Evolutionary conservation across 495 filamentous ascomycete species (phyloP).

Genomic region (Halenospora varia): DNA sequence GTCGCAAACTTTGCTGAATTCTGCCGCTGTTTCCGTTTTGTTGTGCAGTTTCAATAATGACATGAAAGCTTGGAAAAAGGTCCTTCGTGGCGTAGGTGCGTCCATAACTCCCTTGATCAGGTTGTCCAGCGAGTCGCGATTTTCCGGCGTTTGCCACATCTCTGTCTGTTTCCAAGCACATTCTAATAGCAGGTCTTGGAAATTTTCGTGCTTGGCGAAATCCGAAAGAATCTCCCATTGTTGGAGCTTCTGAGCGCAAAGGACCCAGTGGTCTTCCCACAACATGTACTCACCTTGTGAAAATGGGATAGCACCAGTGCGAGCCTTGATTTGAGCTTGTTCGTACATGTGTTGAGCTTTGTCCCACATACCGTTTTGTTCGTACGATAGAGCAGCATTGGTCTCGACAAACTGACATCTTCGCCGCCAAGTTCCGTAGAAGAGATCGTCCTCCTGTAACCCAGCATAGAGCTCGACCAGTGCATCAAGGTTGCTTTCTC

Average conservation of each 20-base stretch:
- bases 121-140: conserved; percentile 82
- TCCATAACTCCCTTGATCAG: conserved; percentile 96
- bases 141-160: conserved; percentile 79
- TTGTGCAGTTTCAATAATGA: conserved; percentile 86
- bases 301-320: conserved; percentile 88
- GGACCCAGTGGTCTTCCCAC: conserved; percentile 99
- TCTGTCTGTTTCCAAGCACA: conserved; percentile 92
- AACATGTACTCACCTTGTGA: conserved; percentile 97
- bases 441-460: conserved; percentile 91
- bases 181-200: conserved; percentile 94
- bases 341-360: conserved; percentile 96
- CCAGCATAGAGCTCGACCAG: conserved; percentile 85
- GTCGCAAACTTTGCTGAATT: conserved; percentile 87
- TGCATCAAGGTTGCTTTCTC: conserved; percentile 93
- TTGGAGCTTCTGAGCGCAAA: conserved; percentile 96
- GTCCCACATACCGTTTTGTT: conserved; percentile 99
- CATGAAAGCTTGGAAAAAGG: conserved; percentile 98
- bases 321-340: conserved; percentile 90
- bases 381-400: conserved; percentile 92
- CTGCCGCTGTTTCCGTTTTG: conserved; percentile 73
- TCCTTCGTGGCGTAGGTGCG: conserved; percentile 86
- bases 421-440: conserved; percentile 96
- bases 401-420: conserved; percentile 94
- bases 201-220: conserved; percentile 98
- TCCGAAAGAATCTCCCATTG: conserved; percentile 97